phyloP scores from a whole-genome alignment of 352 stramenopile species.

The Phytophthora tentaculata region DNA sequence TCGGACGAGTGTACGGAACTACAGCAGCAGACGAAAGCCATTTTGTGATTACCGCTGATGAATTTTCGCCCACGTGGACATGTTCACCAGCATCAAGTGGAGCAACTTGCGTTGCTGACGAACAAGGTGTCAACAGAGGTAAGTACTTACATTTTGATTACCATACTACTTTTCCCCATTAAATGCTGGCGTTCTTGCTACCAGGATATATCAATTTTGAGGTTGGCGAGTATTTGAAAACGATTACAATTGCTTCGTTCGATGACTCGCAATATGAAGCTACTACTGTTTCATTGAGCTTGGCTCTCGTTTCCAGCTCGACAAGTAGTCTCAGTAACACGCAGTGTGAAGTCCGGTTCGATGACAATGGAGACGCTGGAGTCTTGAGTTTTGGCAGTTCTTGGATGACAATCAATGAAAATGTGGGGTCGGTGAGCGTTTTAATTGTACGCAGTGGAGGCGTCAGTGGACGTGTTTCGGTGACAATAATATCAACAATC shows the following conservation, averaged over 20 bases:
- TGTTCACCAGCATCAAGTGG: constrained; percentile 15
- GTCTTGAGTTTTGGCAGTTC: constrained; percentile 31
- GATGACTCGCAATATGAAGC: constrained; percentile 36
- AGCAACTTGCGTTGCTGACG: constrained; percentile 17
- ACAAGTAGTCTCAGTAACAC: constrained; percentile 20
- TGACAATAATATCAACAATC: constrained; percentile 35
- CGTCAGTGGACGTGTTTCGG: constrained; percentile 28
- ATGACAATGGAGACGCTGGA: constrained; percentile 48
- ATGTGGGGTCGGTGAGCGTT: constrained; percentile 14
- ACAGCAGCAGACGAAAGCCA: constrained; percentile 14
- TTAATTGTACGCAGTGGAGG: constrained; percentile 15
- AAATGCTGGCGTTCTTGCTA: background rate
- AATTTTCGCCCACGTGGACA: constrained; percentile 5
- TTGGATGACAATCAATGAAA: constrained; percentile 26
- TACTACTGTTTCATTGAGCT: constrained; percentile 26
- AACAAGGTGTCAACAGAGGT: constrained; percentile 31
- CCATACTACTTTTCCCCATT: background rate
- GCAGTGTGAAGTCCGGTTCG: constrained; percentile 27
- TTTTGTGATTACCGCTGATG: constrained; percentile 27
- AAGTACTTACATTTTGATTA: background rate
- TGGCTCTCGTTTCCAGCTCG: constrained; percentile 30
- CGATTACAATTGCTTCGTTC: constrained; percentile 31
- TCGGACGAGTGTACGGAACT: constrained; percentile 40
- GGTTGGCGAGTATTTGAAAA: constrained; percentile 34
- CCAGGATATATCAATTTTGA: constrained; percentile 32